Percentiles rank a stretch among this genome's conserved stretches.
Evolutionary conservation across 768 basidiomycete genomes (phyloP).

Genomic region (Dacryopinax spathularia): DNA sequence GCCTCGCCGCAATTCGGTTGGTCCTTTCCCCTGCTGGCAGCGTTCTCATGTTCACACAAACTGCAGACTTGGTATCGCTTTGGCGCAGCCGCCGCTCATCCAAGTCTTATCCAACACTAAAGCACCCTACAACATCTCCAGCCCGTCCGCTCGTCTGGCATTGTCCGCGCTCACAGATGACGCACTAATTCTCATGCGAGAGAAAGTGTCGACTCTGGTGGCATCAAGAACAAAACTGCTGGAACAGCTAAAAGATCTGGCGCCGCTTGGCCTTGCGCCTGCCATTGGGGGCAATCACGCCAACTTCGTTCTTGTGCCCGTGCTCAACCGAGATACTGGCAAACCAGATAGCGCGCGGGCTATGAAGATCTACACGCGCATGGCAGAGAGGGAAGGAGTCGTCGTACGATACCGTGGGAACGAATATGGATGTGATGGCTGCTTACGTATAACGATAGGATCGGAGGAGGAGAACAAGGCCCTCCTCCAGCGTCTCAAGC

Average conservation of each 20-base stretch:
- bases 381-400: conserved; percentile 75
- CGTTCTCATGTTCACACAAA: not conserved
- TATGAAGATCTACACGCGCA: conserved; percentile 48
- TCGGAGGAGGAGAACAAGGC: conserved; percentile 60
- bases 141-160: conserved; percentile 75
- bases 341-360: conserved; percentile 51
- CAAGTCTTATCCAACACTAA: conserved; percentile 90
- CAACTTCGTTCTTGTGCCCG: conserved; percentile 77
- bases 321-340: conserved; percentile 36
- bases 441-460: conserved; percentile 81
- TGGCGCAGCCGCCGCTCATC: conserved; percentile 80
- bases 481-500: conserved; percentile 40
- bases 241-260: conserved; percentile 28
- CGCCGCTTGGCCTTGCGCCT: conserved; percentile 42
- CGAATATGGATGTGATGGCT: conserved; percentile 75
- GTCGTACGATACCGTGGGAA: conserved; percentile 83
- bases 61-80: conserved; percentile 67
- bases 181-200: conserved; percentile 49
- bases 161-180: conserved; percentile 55
- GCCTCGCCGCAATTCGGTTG: conserved; percentile 86
- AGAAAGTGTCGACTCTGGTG: conserved; percentile 45
- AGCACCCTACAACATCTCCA: conserved; percentile 93
- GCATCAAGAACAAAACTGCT: conserved; percentile 45
- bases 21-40: conserved; percentile 17
- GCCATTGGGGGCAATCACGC: conserved; percentile 73